These are phyloP conservation scores for Coix lacrymajobi DNA, from an alignment of 176 grass and related monocot genomes.

Conservation along the genomic window DNA sequence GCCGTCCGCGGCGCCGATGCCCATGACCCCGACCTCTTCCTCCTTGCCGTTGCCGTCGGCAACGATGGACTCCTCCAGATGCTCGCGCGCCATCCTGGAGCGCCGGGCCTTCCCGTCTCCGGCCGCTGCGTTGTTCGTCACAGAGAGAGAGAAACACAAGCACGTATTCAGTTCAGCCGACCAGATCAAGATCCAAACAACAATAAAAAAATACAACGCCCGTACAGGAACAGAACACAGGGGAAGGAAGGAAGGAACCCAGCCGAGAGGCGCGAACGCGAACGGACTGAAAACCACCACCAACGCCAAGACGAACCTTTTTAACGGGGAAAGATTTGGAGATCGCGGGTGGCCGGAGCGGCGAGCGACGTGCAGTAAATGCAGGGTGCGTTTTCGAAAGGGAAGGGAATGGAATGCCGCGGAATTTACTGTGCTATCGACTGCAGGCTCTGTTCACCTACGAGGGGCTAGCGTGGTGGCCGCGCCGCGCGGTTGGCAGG, in stretches of 20 bases:
- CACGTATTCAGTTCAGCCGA: not conserved
- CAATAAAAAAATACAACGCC: not conserved
- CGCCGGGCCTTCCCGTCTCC: conserved; percentile 3
- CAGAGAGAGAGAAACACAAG: not conserved
- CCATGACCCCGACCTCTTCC: conserved; percentile 64
- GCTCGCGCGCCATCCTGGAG: conserved; percentile 56
- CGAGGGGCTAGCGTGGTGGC: conserved; percentile 13
- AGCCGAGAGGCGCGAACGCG: not conserved
- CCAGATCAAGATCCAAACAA: conserved; percentile 49
- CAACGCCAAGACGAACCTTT: conserved; percentile 26
- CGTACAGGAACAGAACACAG: conserved; percentile 10
- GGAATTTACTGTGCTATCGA: conserved; percentile 48
- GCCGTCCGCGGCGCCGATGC: conserved; percentile 36
- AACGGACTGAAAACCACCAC: not conserved
- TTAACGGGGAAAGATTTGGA: conserved; percentile 14
- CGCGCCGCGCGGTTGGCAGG: conserved; percentile 31
- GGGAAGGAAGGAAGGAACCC: conserved; percentile 2
- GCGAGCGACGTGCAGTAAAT: conserved; percentile 41
- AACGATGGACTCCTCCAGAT: conserved; percentile 67
- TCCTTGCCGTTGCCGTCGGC: conserved; percentile 57
- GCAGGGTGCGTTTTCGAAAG: conserved; percentile 13
- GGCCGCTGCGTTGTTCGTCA: not conserved
- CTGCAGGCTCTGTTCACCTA: not conserved
- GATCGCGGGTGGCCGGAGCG: conserved; percentile 4
- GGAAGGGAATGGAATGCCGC: conserved; percentile 8